Conservation (phyloP, 306 rosid genomes). For the Corylus heterophylla region DNA sequence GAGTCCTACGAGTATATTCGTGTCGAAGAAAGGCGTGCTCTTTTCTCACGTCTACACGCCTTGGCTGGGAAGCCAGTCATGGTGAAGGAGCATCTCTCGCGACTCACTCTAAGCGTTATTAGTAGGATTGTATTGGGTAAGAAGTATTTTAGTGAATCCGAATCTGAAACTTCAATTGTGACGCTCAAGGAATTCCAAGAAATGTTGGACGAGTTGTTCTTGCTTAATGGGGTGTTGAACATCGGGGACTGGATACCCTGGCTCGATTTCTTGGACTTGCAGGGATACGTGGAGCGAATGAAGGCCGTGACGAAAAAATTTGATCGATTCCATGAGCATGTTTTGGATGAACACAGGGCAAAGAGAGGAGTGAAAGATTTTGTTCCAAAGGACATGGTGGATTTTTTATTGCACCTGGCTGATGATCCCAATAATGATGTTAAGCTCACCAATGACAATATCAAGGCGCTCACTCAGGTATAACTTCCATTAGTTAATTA, state of each 20-base stretch:
- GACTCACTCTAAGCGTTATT: constrained; percentile 30
- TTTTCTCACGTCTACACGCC: constrained; percentile 19
- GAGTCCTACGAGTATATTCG: constrained; percentile 33
- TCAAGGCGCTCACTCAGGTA: constrained; percentile 39
- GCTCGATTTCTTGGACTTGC: constrained; percentile 39
- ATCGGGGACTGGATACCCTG: constrained; percentile 46
- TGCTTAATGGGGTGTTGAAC: constrained; percentile 46
- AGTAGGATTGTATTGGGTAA: constrained; percentile 45
- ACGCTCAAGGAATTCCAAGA: constrained; percentile 27
- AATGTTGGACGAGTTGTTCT: constrained; percentile 42
- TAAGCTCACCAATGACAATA: constrained; percentile 26
- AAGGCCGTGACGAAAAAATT: constrained; percentile 35
- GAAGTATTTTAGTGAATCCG: constrained; percentile 29
- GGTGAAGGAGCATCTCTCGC: constrained; percentile 25
- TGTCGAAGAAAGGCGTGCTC: constrained; percentile 30
- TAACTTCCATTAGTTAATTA: too few species aligned
- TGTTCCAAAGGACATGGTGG: constrained; percentile 37
- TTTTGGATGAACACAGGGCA: constrained; percentile 36
- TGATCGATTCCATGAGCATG: constrained; percentile 31
- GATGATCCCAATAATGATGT: constrained; percentile 37
- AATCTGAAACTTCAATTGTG: background rate
- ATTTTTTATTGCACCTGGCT: constrained; percentile 29
- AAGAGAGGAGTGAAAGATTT: constrained; percentile 9
- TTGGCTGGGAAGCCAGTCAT: constrained; percentile 24
- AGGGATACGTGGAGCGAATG: constrained; percentile 42